phyloP scores from a whole-genome alignment of 192 early-diverging fungal genomes.

The Cladochytrium replicatum region DNA sequence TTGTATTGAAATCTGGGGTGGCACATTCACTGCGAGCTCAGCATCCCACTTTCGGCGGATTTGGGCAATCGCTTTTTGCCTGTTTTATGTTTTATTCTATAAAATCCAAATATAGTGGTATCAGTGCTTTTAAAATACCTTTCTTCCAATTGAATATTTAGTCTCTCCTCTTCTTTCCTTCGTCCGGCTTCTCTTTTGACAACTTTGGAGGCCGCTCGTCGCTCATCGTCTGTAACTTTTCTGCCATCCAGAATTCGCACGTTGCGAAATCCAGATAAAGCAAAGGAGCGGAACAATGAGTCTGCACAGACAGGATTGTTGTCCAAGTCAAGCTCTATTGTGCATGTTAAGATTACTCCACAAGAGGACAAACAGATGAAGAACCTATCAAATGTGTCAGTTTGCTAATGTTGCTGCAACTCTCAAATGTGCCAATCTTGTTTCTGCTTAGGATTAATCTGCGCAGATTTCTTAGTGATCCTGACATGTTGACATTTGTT shows the following conservation, averaged over 20 bases:
- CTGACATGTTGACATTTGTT: too few species aligned
- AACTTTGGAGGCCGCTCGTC: conserved; percentile 25
- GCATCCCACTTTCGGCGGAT: conserved; percentile 18
- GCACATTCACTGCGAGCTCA: conserved; percentile 3
- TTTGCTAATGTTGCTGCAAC: too few species aligned
- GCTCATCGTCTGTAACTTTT: conserved; percentile 38
- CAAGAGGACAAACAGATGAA: too few species aligned
- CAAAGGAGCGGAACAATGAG: conserved; percentile 22
- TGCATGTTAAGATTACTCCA: too few species aligned
- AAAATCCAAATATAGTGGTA: neutral
- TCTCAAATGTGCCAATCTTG: too few species aligned
- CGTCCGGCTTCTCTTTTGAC: conserved; percentile 31
- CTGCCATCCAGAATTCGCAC: conserved; percentile 37
- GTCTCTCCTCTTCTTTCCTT: conserved; percentile 28
- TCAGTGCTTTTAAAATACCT: conserved; percentile 7
- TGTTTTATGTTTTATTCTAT: neutral
- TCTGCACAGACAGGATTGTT: conserved; percentile 23
- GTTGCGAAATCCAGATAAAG: conserved; percentile 23
- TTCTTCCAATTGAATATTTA: conserved; percentile 19
- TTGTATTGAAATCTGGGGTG: neutral
- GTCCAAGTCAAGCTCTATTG: conserved; percentile 25
- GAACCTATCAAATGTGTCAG: too few species aligned
- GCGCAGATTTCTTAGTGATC: too few species aligned
- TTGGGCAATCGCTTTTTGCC: conserved; percentile 12
- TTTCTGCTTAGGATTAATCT: too few species aligned